phyloP scores from a whole-genome alignment of 345 rosid genomes.

The Viola odorata region DNA sequence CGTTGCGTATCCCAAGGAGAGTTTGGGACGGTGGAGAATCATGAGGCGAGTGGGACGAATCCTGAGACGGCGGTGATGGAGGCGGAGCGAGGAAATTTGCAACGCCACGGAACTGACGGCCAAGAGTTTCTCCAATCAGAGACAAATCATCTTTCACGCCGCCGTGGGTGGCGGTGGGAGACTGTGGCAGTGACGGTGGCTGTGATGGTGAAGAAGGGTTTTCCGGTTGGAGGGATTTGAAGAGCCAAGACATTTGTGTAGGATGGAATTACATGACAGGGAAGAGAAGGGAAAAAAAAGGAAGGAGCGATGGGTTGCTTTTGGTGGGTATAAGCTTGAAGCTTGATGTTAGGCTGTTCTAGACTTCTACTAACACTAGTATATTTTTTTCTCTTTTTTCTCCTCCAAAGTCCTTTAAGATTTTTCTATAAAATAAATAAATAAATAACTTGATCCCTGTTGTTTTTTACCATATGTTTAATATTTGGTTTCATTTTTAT shows the following conservation, averaged over 20 bases:
- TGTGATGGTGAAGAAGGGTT: slow-evolving; percentile 23
- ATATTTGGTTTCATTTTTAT: too few species aligned
- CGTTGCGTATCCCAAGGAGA: slow-evolving; percentile 54
- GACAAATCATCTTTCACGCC: slow-evolving; percentile 36
- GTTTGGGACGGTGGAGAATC: slow-evolving; percentile 13
- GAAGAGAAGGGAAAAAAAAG: too few species aligned
- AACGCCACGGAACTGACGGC: slow-evolving; percentile 55
- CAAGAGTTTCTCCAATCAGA: slow-evolving; percentile 36
- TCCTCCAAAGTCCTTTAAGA: too few species aligned
- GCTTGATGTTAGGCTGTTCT: too few species aligned
- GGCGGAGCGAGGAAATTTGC: slow-evolving; percentile 63
- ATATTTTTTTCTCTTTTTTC: too few species aligned
- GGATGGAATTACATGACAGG: too few species aligned
- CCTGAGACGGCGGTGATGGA: not conserved
- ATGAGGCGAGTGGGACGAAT: not conserved
- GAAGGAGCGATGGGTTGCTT: too few species aligned
- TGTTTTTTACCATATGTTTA: too few species aligned
- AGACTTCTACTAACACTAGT: too few species aligned
- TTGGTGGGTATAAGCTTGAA: too few species aligned
- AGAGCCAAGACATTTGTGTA: slow-evolving; percentile 51
- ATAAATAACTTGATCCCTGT: too few species aligned
- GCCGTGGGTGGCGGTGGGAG: not conserved
- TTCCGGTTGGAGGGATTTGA: slow-evolving; percentile 37
- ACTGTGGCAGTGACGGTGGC: slow-evolving; percentile 3
- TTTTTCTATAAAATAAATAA: too few species aligned